Percentiles rank a stretch among this genome's conserved stretches.
These are phyloP conservation scores for Eimeria brunetti DNA, from an alignment of 169 alveolate species.

Conservation along the genomic window DNA sequence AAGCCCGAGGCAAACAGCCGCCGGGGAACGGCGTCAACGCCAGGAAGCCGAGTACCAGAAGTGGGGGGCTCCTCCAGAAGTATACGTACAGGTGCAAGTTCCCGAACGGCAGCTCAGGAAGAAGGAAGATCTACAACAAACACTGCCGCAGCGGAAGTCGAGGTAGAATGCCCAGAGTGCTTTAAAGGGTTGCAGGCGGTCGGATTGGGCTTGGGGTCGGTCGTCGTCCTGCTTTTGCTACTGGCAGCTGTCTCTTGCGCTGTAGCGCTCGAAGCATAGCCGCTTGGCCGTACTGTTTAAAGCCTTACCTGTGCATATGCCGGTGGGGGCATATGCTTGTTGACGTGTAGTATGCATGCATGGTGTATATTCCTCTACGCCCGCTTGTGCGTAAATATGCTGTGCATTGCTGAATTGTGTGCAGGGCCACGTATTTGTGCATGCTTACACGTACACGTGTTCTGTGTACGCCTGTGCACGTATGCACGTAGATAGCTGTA, in stretches of 20 bases:
- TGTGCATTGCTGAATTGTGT: background rate
- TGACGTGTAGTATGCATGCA: background rate
- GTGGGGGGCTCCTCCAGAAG: background rate
- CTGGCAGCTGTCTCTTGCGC: background rate
- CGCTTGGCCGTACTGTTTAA: background rate
- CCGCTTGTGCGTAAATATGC: background rate
- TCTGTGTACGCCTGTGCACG: no score
- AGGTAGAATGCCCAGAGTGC: background rate
- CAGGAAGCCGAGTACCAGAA: background rate
- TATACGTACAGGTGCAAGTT: background rate
- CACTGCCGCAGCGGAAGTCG: background rate
- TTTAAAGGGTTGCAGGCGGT: background rate
- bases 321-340: background rate
- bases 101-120: background rate
- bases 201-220: background rate
- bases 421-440: background rate
- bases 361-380: background rate
- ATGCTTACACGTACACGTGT: background rate
- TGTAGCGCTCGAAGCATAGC: background rate
- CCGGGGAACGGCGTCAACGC: background rate
- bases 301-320: background rate
- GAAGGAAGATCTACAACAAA: background rate
- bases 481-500: no score
- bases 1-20: background rate
- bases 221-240: background rate